phyloP scores from a whole-genome alignment of 495 filamentous ascomycete species.

The Podospora anserina region DNA sequence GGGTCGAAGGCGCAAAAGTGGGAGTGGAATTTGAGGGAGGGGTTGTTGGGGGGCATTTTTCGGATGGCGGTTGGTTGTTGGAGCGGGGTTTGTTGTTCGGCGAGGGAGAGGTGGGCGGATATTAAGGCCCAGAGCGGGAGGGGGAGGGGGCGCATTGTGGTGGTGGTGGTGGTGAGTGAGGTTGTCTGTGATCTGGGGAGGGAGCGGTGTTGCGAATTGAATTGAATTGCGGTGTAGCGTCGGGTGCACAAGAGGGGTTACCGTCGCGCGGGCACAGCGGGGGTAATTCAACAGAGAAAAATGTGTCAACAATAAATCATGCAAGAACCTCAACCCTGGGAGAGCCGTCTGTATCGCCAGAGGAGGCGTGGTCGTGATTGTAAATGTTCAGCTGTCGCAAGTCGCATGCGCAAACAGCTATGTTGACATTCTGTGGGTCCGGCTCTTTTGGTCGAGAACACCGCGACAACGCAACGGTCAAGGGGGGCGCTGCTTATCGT shows the following conservation, averaged over 20 bases:
- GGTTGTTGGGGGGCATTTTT: conserved; percentile 83
- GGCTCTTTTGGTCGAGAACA: neutral
- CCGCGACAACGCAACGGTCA: neutral
- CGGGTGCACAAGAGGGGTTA: neutral
- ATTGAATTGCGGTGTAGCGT: neutral
- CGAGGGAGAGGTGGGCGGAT: conserved; percentile 30
- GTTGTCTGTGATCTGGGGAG: neutral
- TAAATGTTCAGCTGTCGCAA: neutral
- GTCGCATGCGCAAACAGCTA: neutral
- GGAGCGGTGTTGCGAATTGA: neutral
- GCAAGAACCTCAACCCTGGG: no score
- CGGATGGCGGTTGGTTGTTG: conserved; percentile 45
- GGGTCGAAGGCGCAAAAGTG: conserved; percentile 52
- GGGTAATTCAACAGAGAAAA: no score
- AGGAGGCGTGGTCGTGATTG: neutral
- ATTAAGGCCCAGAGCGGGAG: conserved; percentile 50
- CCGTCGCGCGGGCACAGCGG: no score
- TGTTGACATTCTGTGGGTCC: neutral
- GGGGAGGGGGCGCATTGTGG: conserved; percentile 48
- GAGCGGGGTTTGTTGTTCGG: conserved; percentile 18
- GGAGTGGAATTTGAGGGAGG: conserved; percentile 80
- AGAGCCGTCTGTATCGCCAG: neutral
- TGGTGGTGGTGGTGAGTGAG: neutral
- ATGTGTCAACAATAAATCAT: no score
- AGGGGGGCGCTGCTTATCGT: neutral